Conservation (phyloP, 1,284 basidiomycete genomes). For the Microbotryomycetes sp. region DNA sequence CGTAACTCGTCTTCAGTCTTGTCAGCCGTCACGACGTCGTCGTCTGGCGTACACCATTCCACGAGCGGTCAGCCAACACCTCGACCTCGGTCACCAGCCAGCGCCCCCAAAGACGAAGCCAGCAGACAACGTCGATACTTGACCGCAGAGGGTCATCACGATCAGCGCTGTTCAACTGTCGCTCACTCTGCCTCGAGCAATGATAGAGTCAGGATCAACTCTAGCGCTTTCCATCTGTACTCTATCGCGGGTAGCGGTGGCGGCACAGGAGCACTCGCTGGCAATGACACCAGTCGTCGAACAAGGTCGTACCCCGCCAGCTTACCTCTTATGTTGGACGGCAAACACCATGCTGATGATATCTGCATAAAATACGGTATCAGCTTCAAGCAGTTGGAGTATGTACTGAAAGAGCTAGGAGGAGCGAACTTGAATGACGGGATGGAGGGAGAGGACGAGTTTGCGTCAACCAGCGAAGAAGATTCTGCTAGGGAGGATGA, state of each 20-base stretch:
- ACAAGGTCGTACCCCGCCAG: slow-evolving; percentile 23
- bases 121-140: neutral
- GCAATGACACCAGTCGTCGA: neutral
- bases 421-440: neutral
- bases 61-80: neutral
- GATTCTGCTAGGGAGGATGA: neutral
- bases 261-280: neutral
- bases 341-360: slow-evolving; percentile 34
- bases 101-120: neutral
- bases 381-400: slow-evolving; percentile 15
- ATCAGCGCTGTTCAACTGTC: neutral
- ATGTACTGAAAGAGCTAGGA: slow-evolving; percentile 18
- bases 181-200: neutral
- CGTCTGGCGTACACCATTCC: neutral
- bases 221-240: neutral
- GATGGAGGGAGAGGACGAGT: neutral
- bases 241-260: neutral
- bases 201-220: neutral
- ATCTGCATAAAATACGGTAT: slow-evolving; percentile 27
- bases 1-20: neutral
- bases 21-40: neutral
- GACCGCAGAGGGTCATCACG: neutral
- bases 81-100: neutral
- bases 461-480: too few species aligned
- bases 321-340: slow-evolving; percentile 30